These are phyloP conservation scores for Scheffersomyces cryptocercus DNA, from an alignment of 1,139 yeast species.

Conservation along the genomic window DNA sequence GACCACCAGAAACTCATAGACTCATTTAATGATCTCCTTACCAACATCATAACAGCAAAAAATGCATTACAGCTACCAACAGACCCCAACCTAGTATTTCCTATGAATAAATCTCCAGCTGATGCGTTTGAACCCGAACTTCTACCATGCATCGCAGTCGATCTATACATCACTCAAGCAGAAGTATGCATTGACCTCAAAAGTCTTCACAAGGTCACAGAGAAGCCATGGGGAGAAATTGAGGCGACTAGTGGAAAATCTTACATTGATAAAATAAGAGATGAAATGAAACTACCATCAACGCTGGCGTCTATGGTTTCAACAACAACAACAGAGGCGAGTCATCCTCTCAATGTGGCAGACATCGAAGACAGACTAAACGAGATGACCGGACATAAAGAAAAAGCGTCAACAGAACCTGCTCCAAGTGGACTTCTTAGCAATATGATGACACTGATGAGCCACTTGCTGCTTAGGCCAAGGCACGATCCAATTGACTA, in stretches of 20 bases:
- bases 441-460: conserved; percentile 30
- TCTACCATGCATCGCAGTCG: conserved; percentile 33
- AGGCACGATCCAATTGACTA: conserved; percentile 42
- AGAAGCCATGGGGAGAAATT: conserved; percentile 46
- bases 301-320: conserved; percentile 12
- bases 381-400: conserved; percentile 8
- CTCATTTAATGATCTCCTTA: conserved; percentile 27
- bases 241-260: conserved; percentile 33
- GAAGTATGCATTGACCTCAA: conserved; percentile 47
- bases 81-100: conserved; percentile 45
- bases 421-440: conserved; percentile 14
- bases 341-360: conserved; percentile 18
- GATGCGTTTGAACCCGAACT: conserved; percentile 36
- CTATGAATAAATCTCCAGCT: conserved; percentile 30
- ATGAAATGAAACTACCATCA: conserved; percentile 39
- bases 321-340: conserved; percentile 5
- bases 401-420: conserved; percentile 3
- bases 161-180: conserved; percentile 45
- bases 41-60: conserved; percentile 36
- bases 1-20: conserved; percentile 17
- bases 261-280: conserved; percentile 42
- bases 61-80: conserved; percentile 42
- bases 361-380: conserved; percentile 20
- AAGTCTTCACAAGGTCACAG: conserved; percentile 36
- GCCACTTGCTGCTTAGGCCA: conserved; percentile 32